Evolutionary conservation across 208 protist species (phyloP).

Genomic region (Balamuthia mandrillaris): DNA sequence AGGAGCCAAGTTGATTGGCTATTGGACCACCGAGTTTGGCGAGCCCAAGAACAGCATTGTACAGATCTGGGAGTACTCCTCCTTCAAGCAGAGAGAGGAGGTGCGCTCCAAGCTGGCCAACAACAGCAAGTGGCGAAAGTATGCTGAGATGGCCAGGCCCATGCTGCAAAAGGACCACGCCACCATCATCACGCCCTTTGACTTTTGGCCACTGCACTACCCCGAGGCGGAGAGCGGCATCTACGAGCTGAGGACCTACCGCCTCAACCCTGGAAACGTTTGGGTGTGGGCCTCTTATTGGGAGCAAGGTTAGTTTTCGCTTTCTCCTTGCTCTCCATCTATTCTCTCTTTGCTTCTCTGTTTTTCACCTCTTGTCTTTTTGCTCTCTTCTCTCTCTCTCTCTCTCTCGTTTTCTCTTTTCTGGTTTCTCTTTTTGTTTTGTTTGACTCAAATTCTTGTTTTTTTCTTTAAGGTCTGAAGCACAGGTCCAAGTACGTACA

Average conservation of each 20-base stretch:
- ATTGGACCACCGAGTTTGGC: neutral
- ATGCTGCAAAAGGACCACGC: constrained; percentile 9
- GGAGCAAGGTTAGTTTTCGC: too few relatives aligned
- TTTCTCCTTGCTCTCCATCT: too few relatives aligned
- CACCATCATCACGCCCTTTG: constrained; percentile 8
- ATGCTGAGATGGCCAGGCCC: constrained; percentile 6
- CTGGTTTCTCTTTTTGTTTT: too few relatives aligned
- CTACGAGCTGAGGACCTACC: constrained; percentile 33
- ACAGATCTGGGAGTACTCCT: constrained; percentile 9
- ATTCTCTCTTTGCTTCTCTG: too few relatives aligned
- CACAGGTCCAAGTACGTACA: constrained; percentile 29
- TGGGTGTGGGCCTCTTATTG: constrained; percentile 22
- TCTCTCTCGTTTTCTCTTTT: too few relatives aligned
- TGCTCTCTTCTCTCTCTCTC: too few relatives aligned
- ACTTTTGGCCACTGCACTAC: constrained; percentile 10
- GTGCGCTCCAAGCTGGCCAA: neutral
- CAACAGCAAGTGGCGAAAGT: neutral
- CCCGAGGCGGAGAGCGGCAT: constrained; percentile 5
- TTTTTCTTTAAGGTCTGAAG: too few relatives aligned
- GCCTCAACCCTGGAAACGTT: neutral
- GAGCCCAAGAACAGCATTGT: constrained; percentile 1
- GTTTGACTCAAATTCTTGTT: too few relatives aligned
- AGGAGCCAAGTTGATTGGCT: constrained; percentile 30
- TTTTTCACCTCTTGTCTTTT: too few relatives aligned
- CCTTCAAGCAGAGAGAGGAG: constrained; percentile 5